Conservation (phyloP, 1,284 basidiomycete species). For the Marasmius sp. region DNA sequence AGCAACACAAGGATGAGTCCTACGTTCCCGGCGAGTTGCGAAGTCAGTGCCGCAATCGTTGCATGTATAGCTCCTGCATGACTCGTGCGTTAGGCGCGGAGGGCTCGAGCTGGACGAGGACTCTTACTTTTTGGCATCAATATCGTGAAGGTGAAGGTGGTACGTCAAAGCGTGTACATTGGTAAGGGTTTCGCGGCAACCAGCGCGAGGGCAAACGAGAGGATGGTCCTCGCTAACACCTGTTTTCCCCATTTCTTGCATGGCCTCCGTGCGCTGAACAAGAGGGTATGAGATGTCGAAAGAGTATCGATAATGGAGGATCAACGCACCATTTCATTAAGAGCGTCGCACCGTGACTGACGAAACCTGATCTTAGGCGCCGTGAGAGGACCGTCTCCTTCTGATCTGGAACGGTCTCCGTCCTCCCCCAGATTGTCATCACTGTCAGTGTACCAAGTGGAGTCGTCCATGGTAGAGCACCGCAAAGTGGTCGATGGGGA, state of each 20-base stretch:
- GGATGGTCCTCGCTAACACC: constrained; percentile 25
- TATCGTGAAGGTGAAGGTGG: constrained; percentile 62
- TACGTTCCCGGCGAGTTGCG: constrained; percentile 4
- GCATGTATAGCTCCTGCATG: constrained; percentile 1
- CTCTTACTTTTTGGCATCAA: constrained; percentile 31
- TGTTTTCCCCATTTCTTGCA: constrained; percentile 31
- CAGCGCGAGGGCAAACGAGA: constrained; percentile 48
- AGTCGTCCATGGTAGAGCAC: background rate
- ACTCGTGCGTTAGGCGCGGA: background rate
- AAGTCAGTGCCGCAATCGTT: constrained; percentile 1
- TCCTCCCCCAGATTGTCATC: background rate
- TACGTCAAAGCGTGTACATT: constrained; percentile 49
- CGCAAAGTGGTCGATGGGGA: background rate
- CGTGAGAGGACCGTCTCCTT: background rate
- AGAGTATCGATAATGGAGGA: background rate
- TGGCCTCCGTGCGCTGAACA: constrained; percentile 41
- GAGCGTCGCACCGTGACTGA: constrained; percentile 32
- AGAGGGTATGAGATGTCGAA: background rate
- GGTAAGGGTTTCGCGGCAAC: constrained; percentile 48
- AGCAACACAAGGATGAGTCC: constrained; percentile 5
- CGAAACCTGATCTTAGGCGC: background rate
- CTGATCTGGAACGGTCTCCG: background rate
- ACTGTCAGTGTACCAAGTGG: background rate
- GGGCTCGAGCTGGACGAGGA: background rate
- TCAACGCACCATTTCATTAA: constrained; percentile 39